phyloP scores from a whole-genome alignment of 2,329 filamentous ascomycete genomes.

The Aspergillus pseudoterreus region DNA sequence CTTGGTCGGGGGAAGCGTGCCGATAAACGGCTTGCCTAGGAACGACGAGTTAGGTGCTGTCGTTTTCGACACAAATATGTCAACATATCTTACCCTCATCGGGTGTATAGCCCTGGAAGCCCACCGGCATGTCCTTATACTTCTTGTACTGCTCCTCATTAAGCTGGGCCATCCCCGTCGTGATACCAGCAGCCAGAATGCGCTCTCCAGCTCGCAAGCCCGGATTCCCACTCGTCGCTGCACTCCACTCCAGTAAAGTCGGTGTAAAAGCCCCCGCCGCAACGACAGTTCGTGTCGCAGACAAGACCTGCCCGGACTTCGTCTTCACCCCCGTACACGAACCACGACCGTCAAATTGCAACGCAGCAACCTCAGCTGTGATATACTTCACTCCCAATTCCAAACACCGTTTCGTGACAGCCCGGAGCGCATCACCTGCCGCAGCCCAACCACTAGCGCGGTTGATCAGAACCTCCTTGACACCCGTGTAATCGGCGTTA shows the following conservation, averaged over 20 bases:
- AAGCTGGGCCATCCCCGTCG: slow-evolving; percentile 47
- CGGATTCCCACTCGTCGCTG: slow-evolving; percentile 30
- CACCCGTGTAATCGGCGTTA: slow-evolving; percentile 57
- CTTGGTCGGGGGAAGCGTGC: slow-evolving; percentile 54
- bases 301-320: slow-evolving; percentile 19
- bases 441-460: slow-evolving; percentile 60
- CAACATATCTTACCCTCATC: slow-evolving; percentile 22
- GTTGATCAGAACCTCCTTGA: slow-evolving; percentile 57
- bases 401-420: slow-evolving; percentile 52
- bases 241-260: slow-evolving; percentile 43
- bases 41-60: slow-evolving; percentile 11
- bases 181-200: slow-evolving; percentile 48
- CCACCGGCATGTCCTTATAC: slow-evolving; percentile 42
- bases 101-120: slow-evolving; percentile 44
- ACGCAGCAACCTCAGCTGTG: slow-evolving; percentile 31
- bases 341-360: slow-evolving; percentile 49
- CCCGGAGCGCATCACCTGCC: slow-evolving; percentile 56
- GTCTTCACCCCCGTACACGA: slow-evolving; percentile 31
- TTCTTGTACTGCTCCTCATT: slow-evolving; percentile 33
- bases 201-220: slow-evolving; percentile 50
- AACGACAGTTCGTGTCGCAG: slow-evolving; percentile 25
- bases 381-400: slow-evolving; percentile 59
- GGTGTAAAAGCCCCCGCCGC: slow-evolving; percentile 32
- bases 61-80: background rate
- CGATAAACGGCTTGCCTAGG: slow-evolving; percentile 53